Conservation (phyloP, 768 basidiomycete species). For the Panus rudis region DNA sequence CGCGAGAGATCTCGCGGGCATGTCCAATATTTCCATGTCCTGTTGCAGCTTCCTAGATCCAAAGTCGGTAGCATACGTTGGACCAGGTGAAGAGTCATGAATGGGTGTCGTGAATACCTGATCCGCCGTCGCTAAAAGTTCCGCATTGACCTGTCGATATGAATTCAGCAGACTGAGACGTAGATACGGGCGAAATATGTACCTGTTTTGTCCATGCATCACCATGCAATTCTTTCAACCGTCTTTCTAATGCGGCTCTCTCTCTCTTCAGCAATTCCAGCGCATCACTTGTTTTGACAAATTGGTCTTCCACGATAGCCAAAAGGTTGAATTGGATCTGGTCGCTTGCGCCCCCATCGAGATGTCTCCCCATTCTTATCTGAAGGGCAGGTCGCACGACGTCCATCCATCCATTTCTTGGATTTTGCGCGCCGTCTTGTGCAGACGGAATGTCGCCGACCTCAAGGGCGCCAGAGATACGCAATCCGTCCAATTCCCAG, state of each 20-base stretch:
- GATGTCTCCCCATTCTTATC: constrained; percentile 53
- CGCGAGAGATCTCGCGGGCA: constrained; percentile 31
- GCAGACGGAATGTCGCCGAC: constrained; percentile 42
- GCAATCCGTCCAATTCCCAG: constrained; percentile 67
- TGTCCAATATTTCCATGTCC: constrained; percentile 37
- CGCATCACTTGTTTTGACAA: constrained; percentile 41
- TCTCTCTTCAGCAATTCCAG: constrained; percentile 49
- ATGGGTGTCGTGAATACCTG: constrained; percentile 27
- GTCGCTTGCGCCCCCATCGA: constrained; percentile 25
- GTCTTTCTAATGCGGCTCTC: constrained; percentile 36
- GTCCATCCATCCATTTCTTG: constrained; percentile 45
- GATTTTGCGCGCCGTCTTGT: constrained; percentile 2
- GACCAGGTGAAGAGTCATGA: constrained; percentile 19
- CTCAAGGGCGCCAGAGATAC: constrained; percentile 48
- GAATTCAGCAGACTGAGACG: not conserved
- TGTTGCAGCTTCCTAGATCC: constrained; percentile 36
- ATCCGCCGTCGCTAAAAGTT: constrained; percentile 23
- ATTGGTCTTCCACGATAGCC: constrained; percentile 49
- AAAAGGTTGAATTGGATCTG: constrained; percentile 57
- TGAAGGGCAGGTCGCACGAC: constrained; percentile 52
- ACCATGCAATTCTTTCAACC: constrained; percentile 26
- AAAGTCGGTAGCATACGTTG: constrained; percentile 37
- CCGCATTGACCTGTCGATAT: not conserved
- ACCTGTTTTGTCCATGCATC: constrained; percentile 34
- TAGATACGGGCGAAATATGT: not conserved